These are phyloP conservation scores for Hypocreales sp. DNA, from an alignment of 2,329 filamentous ascomycete species.

Conservation along the genomic window DNA sequence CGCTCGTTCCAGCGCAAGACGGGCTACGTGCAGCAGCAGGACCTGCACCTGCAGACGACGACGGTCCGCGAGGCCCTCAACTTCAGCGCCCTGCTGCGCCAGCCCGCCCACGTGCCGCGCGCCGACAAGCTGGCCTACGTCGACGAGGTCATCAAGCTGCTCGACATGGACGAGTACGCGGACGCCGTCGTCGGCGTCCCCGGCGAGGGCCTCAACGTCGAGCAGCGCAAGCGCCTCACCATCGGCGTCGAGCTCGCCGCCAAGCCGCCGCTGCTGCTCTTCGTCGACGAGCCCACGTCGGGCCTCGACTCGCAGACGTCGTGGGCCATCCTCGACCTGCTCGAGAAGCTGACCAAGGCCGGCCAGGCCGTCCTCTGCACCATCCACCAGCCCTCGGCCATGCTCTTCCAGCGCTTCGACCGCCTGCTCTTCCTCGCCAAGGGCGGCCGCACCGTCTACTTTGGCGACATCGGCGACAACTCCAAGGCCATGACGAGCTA, in stretches of 20 bases:
- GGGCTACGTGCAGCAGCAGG: slow-evolving; percentile 84
- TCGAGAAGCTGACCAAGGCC: slow-evolving; percentile 78
- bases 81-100: slow-evolving; percentile 75
- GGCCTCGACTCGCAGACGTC: slow-evolving; percentile 88
- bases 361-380: slow-evolving; percentile 94
- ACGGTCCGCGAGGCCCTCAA: slow-evolving; percentile 80
- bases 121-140: slow-evolving; percentile 77
- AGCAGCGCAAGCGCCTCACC: slow-evolving; percentile 63
- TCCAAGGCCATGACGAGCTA: slow-evolving; percentile 54
- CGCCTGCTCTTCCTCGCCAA: slow-evolving; percentile 62
- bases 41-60: slow-evolving; percentile 70
- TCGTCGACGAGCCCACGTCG: slow-evolving; percentile 89
- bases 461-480: slow-evolving; percentile 61
- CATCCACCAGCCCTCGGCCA: slow-evolving; percentile 92
- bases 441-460: slow-evolving; percentile 68
- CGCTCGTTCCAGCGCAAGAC: slow-evolving; percentile 82
- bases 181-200: slow-evolving; percentile 84
- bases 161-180: slow-evolving; percentile 82
- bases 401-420: slow-evolving; percentile 86
- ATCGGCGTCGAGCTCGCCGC: slow-evolving; percentile 94
- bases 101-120: slow-evolving; percentile 56
- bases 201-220: slow-evolving; percentile 67
- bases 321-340: slow-evolving; percentile 77
- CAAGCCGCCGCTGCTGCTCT: slow-evolving; percentile 76
- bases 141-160: slow-evolving; percentile 75